These are phyloP conservation scores for Papiliotrema laurentii DNA, from an alignment of 1,284 basidiomycete species.

Conservation along the genomic window DNA sequence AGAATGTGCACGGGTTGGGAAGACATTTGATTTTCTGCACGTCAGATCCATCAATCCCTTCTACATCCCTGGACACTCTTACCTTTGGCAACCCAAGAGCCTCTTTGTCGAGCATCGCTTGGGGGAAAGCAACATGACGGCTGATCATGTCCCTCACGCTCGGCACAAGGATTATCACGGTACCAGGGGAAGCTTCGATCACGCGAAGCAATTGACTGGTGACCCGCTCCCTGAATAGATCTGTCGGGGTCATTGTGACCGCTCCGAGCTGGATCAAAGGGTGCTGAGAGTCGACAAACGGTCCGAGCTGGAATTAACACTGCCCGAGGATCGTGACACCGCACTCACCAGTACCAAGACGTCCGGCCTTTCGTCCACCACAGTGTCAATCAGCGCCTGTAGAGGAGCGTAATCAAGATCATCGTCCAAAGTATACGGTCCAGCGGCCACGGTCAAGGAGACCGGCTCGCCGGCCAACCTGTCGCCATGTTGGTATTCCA, in stretches of 20 bases:
- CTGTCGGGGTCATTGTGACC: conserved; percentile 59
- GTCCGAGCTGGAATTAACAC: conserved; percentile 62
- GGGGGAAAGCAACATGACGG: conserved; percentile 80
- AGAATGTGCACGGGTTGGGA: conserved; percentile 82
- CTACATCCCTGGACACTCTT: no score
- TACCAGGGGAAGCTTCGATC: conserved; percentile 61
- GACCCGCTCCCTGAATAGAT: conserved; percentile 69
- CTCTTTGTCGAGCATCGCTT: conserved; percentile 61
- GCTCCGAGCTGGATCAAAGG: conserved; percentile 68
- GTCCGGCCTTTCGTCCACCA: conserved; percentile 63
- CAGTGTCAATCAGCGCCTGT: conserved; percentile 56
- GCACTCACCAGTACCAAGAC: conserved; percentile 69
- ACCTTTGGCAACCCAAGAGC: conserved; percentile 49
- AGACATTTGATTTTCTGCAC: conserved; percentile 67
- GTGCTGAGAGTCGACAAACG: conserved; percentile 78
- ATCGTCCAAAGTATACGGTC: conserved; percentile 74
- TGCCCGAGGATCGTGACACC: not conserved
- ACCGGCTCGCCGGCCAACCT: conserved; percentile 52
- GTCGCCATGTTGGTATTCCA: conserved; percentile 40
- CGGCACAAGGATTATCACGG: conserved; percentile 71
- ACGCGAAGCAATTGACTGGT: conserved; percentile 59
- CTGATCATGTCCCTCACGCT: conserved; percentile 75
- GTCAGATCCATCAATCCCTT: no score
- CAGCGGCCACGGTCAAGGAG: conserved; percentile 65
- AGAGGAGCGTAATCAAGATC: conserved; percentile 73